Percentiles rank a stretch among this genome's conserved stretches.
These are phyloP conservation scores for Hanseniaspora vineae DNA, from an alignment of 805 yeast species.

Conservation along the genomic window DNA sequence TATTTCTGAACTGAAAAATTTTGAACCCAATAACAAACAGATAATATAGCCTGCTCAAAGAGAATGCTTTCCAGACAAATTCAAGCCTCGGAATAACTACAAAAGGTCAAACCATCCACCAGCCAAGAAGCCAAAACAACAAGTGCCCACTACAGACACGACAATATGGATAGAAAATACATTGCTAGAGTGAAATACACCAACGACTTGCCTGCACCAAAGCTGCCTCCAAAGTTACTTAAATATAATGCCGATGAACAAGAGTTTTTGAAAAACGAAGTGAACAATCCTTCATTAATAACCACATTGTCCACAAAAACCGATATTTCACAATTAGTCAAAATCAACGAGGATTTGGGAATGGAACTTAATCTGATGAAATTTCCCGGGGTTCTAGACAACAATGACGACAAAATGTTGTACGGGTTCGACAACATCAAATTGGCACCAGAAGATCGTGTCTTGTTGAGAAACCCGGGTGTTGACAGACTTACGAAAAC, in stretches of 20 bases:
- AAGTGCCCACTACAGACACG: neutral
- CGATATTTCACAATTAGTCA: conserved; percentile 50
- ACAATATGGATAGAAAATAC: conserved; percentile 35
- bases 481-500: conserved; percentile 23
- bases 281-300: conserved; percentile 27
- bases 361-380: conserved; percentile 62
- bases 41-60: neutral
- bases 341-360: conserved; percentile 52
- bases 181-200: conserved; percentile 73
- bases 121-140: neutral
- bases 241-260: conserved; percentile 34
- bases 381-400: conserved; percentile 55
- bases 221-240: conserved; percentile 76
- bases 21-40: neutral
- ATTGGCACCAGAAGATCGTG: conserved; percentile 68
- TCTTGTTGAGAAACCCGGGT: conserved; percentile 70
- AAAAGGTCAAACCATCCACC: neutral
- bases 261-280: conserved; percentile 19
- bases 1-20: too few relatives aligned
- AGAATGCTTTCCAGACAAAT: too few relatives aligned
- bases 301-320: conserved; percentile 65
- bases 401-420: conserved; percentile 35
- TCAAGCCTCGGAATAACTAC: too few relatives aligned
- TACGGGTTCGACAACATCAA: conserved; percentile 29
- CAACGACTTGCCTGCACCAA: conserved; percentile 87